Base-by-base conservation (phyloP, 257 asterid genomes). In the Solanum appendiculatum region DNA sequence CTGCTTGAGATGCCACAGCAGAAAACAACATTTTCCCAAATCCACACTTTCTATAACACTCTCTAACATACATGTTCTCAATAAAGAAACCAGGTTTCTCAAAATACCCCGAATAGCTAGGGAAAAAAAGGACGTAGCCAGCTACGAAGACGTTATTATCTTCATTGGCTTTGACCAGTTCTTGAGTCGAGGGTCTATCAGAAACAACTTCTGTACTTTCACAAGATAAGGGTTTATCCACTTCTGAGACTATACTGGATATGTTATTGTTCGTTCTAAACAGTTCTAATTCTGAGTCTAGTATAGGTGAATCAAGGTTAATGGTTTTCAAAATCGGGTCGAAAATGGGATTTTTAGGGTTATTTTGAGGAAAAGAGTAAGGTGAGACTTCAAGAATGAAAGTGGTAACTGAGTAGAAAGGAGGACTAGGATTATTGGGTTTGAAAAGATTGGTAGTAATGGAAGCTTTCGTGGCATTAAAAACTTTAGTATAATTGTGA, bases 371-470 rank as follows among this genome's bases (percentile, higher is more conserved):
- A 60, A 91, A 92, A 5, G 92, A 92, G 8, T 87, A 16, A 60
- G 90, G 44, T 86, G 95, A 94, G 51, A 89, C 88, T 86, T 93
- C 96, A 86, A 94, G 94, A 51, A 93, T 86, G 89, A 94, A 87
- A 56, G 90, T 85, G 33, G 94, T 93, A 89, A 90, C 90, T 14
- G 98, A 92, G 23, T 93, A 64, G 89, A 92, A 93, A 2, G 94
- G 96, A 3, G 95, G 91, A 5, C 66, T 58, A n/a, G 94, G 90
- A 11, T 92, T 75, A 86, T 90, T 82, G 23, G 90, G 87, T 1
- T 91, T 92, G 93, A 93, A 94, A 85, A 92, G 92, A 82, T 95
- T 94, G 86, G 93, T 87, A 86, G 95, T 82, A 86, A 94, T 88
- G 25, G 93, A 83, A 13, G 87, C 87, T 64, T 88, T 27, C 37